Percentiles rank a stretch among this genome's conserved stretches.
These are phyloP conservation scores for Trichoderma guizhouense DNA, from an alignment of 2,329 filamentous ascomycete genomes.

Conservation along the genomic window DNA sequence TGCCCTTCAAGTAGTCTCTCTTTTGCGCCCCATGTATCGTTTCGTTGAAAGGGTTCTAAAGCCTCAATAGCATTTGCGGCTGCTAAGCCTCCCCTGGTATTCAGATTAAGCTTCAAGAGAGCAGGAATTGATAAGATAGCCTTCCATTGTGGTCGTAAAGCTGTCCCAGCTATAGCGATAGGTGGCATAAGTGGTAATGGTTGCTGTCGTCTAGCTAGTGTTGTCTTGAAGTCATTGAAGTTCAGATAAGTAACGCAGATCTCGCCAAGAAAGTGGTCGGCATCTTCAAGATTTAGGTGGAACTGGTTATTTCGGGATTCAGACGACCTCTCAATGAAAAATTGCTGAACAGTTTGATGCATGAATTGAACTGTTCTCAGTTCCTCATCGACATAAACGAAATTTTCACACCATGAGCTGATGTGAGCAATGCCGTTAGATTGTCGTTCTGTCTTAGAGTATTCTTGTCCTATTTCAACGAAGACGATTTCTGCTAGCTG, in stretches of 20 bases:
- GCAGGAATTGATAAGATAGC: not conserved
- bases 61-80: not conserved
- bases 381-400: slow-evolving; percentile 33
- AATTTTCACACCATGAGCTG: slow-evolving; percentile 32
- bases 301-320: slow-evolving; percentile 4
- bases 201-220: slow-evolving; percentile 19
- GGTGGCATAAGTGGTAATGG: not conserved
- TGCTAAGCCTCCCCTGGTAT: not conserved
- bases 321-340: slow-evolving; percentile 21
- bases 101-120: not conserved
- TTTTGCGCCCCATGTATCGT: not conserved
- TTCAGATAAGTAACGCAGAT: slow-evolving; percentile 40
- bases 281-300: slow-evolving; percentile 24
- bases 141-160: not conserved
- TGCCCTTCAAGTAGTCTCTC: not conserved
- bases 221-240: slow-evolving; percentile 38
- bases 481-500: slow-evolving; percentile 38
- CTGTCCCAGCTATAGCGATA: not conserved
- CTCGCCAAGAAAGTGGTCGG: slow-evolving; percentile 32
- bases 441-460: slow-evolving; percentile 24
- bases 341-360: slow-evolving; percentile 34
- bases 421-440: slow-evolving; percentile 30
- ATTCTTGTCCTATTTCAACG: slow-evolving; percentile 30
- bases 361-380: slow-evolving; percentile 32
- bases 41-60: not conserved